Evolutionary conservation across 2,329 filamentous ascomycete genomes (phyloP), one percentile per base, ranked within the genome.

Genomic region (Beauveria varroae): DNA sequence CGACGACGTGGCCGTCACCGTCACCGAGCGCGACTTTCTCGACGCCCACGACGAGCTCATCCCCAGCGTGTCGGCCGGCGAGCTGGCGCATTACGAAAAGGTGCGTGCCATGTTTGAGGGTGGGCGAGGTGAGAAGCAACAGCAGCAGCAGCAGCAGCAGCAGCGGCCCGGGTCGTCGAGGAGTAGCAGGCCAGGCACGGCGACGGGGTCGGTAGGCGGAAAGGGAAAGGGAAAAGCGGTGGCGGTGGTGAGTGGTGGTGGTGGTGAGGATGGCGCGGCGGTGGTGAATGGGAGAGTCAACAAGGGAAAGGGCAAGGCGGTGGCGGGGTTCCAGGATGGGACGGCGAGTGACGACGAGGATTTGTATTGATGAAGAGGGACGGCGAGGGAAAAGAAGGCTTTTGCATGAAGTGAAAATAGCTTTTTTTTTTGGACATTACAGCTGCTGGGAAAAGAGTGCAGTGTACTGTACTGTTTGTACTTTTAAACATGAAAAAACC

Each of bases 51-150:
- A 79, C 49, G 95, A 98, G 75, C 81, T 99, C 46, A 87, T 98
- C n/a, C 93, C 93, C 18, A 93, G 88, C 76, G 95, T 99, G 57
- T 96, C 91, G 69, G 87, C 89, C 12, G 93, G 96, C 64, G 95
- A 99, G 76, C 78, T 99, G 46, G 84, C 88, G 53, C 95, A 99
- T 71, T 99, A 98, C 68, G 90, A 96, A 70, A 79, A 83, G 0
- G 93, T 99, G 6, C 81, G 95, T 44, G 85, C 83, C 20, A 84
- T 86, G 20, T 99, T 99, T 70, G 95, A 99, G 70, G 88, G 88
- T 10, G 71, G 63, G 1, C 66, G 67, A 3, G 69, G 69, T 16
- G 75, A 73, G 5, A 76, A 77, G 12, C 26, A 74, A 77, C 5
- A 40, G 5, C 54, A 50, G 7, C 24, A 50, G 26, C 44, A 20